Evolutionary conservation across 1,284 basidiomycete genomes (phyloP), one percentile per base, ranked within the genome.

Genomic region (Lignosus rhinocerotis): DNA sequence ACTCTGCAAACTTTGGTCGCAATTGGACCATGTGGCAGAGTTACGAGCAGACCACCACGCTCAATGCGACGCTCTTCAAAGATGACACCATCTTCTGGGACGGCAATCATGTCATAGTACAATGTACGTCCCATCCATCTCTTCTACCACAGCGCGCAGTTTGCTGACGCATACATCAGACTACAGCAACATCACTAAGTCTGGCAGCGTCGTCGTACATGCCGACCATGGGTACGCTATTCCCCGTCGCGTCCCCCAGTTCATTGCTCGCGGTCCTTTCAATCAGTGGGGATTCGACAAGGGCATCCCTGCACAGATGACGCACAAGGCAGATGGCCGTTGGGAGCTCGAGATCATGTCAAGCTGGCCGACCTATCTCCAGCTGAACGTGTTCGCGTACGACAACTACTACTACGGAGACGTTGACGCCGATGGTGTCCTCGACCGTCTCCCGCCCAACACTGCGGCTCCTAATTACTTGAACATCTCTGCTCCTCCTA

Each of bases 381-480:
- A 96, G 73, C 78, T 96, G 58, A 95, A 95, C 74, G 87, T 95
- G 50, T 96, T 87, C 79, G 87, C 85, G 51, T 94, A 85, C 70
- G 92, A 95, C 70, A 85, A 94, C 67, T 95, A 86, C 76, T 96
- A 89, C 75, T 96, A 95, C 67, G 94, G 94, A 56, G 94, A 96
- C 67, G 78, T 85, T 19, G 93, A 96, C 67, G 86, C 80, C 14
- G 94, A 96, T 66, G 92, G 92, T 60, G 77, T 94, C 53, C 80
- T 96, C 67, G 94, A 96, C 69, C 91, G 94, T 58, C 82, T 96
- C 9, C 92, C 94, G 10, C 93, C 93, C 30, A 95, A 95, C 74
- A 87, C 90, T 7, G 85, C 82, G 36, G 87, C 92, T 1, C 83
- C 92, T 17, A 95, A 95, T 75, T 95, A 86, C 73, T 76, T 96